Evolutionary conservation across 805 yeast genomes (phyloP).

Genomic region (Yueomyces sinensis): DNA sequence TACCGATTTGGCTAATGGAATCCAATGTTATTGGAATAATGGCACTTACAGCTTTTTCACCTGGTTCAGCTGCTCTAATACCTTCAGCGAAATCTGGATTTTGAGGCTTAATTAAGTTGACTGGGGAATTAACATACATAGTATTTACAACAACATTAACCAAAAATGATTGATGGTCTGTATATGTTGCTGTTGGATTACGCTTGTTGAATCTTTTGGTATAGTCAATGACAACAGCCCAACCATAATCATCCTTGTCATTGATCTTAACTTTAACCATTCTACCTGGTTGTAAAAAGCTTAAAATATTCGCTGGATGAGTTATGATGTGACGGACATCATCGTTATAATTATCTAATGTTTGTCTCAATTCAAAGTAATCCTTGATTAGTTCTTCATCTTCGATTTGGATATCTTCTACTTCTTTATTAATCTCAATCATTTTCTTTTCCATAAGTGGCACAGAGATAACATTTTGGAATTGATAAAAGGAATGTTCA

Average conservation of each 20-base stretch:
- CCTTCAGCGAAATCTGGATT: constrained; percentile 78
- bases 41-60: constrained; percentile 60
- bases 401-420: constrained; percentile 42
- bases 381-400: constrained; percentile 67
- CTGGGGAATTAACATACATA: constrained; percentile 75
- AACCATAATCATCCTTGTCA: constrained; percentile 64
- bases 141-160: constrained; percentile 73
- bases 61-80: constrained; percentile 66
- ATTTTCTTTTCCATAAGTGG: constrained; percentile 68
- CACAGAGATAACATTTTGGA: constrained; percentile 83
- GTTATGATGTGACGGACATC: constrained; percentile 75
- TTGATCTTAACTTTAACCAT: constrained; percentile 51
- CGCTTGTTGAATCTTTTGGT: constrained; percentile 57
- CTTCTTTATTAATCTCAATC: constrained; percentile 36
- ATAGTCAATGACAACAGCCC: constrained; percentile 83
- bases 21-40: constrained; percentile 75
- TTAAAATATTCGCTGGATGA: constrained; percentile 79
- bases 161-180: constrained; percentile 83
- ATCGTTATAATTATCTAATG: constrained; percentile 52
- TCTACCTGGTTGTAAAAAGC: constrained; percentile 83
- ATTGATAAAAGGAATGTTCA: constrained; percentile 87
- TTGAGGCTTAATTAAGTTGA: constrained; percentile 61
- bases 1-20: constrained; percentile 63
- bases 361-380: constrained; percentile 69
- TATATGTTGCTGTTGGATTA: constrained; percentile 40